These are phyloP conservation scores for Fusarium nurragi DNA, from an alignment of 2,329 filamentous ascomycete species.

Conservation along the genomic window DNA sequence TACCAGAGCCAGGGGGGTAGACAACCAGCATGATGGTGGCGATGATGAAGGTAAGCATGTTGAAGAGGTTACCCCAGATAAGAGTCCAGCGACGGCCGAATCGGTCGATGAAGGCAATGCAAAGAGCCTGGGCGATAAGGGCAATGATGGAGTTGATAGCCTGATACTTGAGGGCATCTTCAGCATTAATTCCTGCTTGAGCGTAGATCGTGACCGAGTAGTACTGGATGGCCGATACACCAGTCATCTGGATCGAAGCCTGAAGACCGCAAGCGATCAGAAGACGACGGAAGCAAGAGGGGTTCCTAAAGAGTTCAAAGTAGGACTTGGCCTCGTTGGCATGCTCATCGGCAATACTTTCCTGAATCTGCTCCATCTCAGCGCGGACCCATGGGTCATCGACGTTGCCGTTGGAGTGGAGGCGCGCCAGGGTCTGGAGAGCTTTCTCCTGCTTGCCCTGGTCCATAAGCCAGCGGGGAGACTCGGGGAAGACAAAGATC, in stretches of 20 bases:
- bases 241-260: slow-evolving; percentile 79
- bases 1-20: slow-evolving; percentile 64
- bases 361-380: slow-evolving; percentile 77
- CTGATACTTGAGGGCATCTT: slow-evolving; percentile 77
- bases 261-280: slow-evolving; percentile 76
- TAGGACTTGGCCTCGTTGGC: slow-evolving; percentile 77
- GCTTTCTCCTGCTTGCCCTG: slow-evolving; percentile 72
- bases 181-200: slow-evolving; percentile 72
- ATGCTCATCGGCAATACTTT: slow-evolving; percentile 70
- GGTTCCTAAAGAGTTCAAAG: slow-evolving; percentile 69
- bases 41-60: slow-evolving; percentile 77
- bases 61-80: slow-evolving; percentile 76
- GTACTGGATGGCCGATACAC: slow-evolving; percentile 79
- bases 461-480: slow-evolving; percentile 65
- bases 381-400: slow-evolving; percentile 75
- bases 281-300: slow-evolving; percentile 74
- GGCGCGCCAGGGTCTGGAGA: slow-evolving; percentile 70
- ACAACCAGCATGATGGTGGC: slow-evolving; percentile 61
- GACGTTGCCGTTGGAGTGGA: slow-evolving; percentile 75
- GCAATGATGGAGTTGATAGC: slow-evolving; percentile 78
- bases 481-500: slow-evolving; percentile 38
- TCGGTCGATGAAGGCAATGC: slow-evolving; percentile 74
- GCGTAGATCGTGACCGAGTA: slow-evolving; percentile 74
- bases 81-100: slow-evolving; percentile 77
- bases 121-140: slow-evolving; percentile 72